Evolutionary conservation across 2,329 filamentous ascomycete genomes (phyloP), one percentile per base, ranked within the genome.

Genomic region (Davidsoniella virescens): DNA sequence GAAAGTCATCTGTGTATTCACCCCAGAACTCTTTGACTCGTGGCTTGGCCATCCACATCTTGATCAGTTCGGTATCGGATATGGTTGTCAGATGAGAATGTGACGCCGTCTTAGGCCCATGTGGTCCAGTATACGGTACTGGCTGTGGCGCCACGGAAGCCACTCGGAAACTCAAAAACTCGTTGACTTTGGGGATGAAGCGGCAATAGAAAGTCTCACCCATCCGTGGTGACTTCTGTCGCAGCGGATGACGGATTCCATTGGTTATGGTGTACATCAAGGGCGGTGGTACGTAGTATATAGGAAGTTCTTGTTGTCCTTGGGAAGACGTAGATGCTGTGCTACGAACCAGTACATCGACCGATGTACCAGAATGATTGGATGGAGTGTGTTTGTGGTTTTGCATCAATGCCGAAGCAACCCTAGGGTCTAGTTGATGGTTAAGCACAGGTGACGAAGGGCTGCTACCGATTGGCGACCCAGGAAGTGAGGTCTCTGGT

Each of bases 181-280:
- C 85, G 5, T 76, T 76, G 2, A 88, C 68, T 44, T 82, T 90
- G 0, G 86, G 86, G 14, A 96, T 71, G 62, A 82, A 94, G 49
- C 92, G 82, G 0, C 80, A 82, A 63, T 98, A 98, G 59, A 98
- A 90, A 0, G 85, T 78, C 59, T 95, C 87, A 12, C 87, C 87
- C 71, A 94, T 87, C 2, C 85, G 80, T 1, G 87, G 86, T 0
- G 90, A 87, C 61, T 93, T 94, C 1, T 86, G 83, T 0, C 92
- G 79, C 40, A 93, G 69, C 0, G 92, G 92, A 60, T 98, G 92
- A 0, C 87, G 81, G 43, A 88, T 70, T 53, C 81, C 76, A 61
- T 86, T 79, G 2, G 85, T 88, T 54, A 83, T 79, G 3, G 75
- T 81, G 62, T 90, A 95, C 57, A 90, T 84, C 7, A 86, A 67